phyloP scores from a whole-genome alignment of 2,329 filamentous ascomycete species.

The Aspergillus luchuensis region DNA sequence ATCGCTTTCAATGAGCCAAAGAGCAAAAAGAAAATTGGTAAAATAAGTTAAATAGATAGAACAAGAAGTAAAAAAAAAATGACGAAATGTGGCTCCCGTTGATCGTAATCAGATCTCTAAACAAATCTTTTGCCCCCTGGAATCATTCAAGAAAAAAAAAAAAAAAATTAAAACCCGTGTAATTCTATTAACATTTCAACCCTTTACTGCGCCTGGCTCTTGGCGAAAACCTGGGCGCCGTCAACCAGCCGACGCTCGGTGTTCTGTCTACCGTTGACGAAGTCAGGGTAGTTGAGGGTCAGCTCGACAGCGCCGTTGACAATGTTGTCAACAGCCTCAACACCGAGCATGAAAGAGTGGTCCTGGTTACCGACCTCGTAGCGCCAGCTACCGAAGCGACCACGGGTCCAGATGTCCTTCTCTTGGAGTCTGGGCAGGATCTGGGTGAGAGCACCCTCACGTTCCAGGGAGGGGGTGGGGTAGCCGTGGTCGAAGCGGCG shows the following conservation, averaged over 20 bases:
- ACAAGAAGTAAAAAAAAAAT: constrained; percentile 18
- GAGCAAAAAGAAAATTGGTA: background rate
- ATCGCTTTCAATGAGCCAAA: constrained; percentile 27
- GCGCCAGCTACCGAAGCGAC: constrained; percentile 95
- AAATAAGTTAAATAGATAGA: constrained; percentile 1
- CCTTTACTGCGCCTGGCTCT: constrained; percentile 43
- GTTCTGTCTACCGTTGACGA: constrained; percentile 76
- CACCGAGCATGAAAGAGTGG: constrained; percentile 96
- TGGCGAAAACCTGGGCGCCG: constrained; percentile 60
- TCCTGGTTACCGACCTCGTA: constrained; percentile 98
- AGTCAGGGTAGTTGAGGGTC: constrained; percentile 95
- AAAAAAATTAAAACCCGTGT: constrained; percentile 21
- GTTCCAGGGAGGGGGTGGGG: constrained; percentile 91
- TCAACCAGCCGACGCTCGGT: constrained; percentile 64
- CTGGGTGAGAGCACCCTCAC: constrained; percentile 89
- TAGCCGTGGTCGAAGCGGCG: constrained; percentile 98
- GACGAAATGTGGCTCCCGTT: constrained; percentile 15
- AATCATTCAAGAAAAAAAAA: constrained; percentile 20
- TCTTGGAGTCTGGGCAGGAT: constrained; percentile 90
- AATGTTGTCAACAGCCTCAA: constrained; percentile 89
- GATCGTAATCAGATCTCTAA: constrained; percentile 24
- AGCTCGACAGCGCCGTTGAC: constrained; percentile 86
- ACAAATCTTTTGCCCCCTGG: constrained; percentile 19
- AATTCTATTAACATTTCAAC: constrained; percentile 20
- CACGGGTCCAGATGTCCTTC: constrained; percentile 90